Base-by-base conservation (phyloP, 257 asterid genomes). In the Parsonsia alboflavescens region DNA sequence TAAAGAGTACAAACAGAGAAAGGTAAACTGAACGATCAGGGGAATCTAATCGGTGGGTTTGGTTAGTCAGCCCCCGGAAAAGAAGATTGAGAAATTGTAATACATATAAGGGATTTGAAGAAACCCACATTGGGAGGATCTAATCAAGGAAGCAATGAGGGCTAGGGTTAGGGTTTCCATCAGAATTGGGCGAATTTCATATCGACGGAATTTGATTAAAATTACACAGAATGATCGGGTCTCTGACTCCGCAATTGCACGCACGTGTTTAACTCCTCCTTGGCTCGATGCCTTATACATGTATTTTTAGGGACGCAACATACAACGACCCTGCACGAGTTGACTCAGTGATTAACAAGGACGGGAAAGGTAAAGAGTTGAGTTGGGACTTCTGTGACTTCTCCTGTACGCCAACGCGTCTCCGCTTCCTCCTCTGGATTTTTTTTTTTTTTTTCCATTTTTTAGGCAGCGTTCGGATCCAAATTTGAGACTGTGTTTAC, bases 81-180 rank as follows among this genome's bases (percentile, higher is more conserved):
- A 82, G 75, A 80, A 78, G 81, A 80, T 63, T 39, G 81, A 79
- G 65, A 76, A 74, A 50, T 71, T 45, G 28, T 17, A 42, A 59
- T 39, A n/a, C 52, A 22, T 54, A 22, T 7, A 50, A 39, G 77
- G 75, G 63, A 81, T 63, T 73, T 79, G 68, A 73, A 76, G 83
- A 79, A 61, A 74, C 5, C 72, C 36, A 48, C 78, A 74, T 80
- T 76, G 73, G 68, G 81, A 83, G 77, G 84, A 88, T 84, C 83
- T 62, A 79, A 73, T 33, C 26, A 42, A 17, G 19, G 36, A 69
- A 16, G 80, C n/a, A 56, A 75, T 84, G 71, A 83, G 82, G 87
- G 77, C 66, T 80, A 76, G 80, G 80, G 86, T 80, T 90, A 87
- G 91, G 91, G 87, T 87, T 82, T 85, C 87, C 85, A 82, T 86